phyloP scores from a whole-genome alignment of 2,329 filamentous ascomycete species.

The Pseudogymnoascus sp. region DNA sequence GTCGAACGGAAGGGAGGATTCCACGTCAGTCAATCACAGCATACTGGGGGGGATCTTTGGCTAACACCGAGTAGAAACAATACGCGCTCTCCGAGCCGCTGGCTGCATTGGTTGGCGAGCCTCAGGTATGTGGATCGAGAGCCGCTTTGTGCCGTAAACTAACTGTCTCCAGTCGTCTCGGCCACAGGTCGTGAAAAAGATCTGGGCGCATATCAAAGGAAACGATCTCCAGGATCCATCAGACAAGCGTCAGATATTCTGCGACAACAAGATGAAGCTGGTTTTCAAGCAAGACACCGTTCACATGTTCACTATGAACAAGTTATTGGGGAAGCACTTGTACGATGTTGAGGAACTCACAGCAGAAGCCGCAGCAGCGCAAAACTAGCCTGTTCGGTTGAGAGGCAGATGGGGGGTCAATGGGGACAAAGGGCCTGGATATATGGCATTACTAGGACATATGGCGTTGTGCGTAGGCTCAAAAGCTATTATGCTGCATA shows the following conservation, averaged over 20 bases:
- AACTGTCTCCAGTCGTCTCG: constrained; percentile 61
- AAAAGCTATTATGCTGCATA: constrained; percentile 4
- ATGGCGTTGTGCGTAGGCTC: neutral
- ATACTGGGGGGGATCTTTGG: neutral
- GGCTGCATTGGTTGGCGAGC: constrained; percentile 61
- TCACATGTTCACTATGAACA: constrained; percentile 99
- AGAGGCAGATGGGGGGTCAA: neutral
- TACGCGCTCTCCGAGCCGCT: constrained; percentile 66
- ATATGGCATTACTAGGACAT: neutral
- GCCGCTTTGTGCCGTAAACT: neutral
- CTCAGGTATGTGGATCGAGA: constrained; percentile 44
- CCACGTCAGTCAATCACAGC: constrained; percentile 49
- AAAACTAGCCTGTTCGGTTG: neutral
- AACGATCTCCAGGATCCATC: constrained; percentile 81
- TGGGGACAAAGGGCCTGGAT: constrained; percentile 2
- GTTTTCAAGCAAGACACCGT: constrained; percentile 88
- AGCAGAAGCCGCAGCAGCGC: constrained; percentile 23
- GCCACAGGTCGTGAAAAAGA: constrained; percentile 89
- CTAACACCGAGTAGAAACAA: constrained; percentile 45
- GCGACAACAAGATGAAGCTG: constrained; percentile 83
- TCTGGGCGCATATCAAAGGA: constrained; percentile 91
- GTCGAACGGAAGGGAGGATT: constrained; percentile 79
- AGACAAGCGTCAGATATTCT: constrained; percentile 87
- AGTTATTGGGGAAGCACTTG: constrained; percentile 81
- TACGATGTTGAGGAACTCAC: constrained; percentile 67